These are phyloP conservation scores for Vararia minispora DNA, from an alignment of 768 basidiomycete genomes.

Conservation along the genomic window DNA sequence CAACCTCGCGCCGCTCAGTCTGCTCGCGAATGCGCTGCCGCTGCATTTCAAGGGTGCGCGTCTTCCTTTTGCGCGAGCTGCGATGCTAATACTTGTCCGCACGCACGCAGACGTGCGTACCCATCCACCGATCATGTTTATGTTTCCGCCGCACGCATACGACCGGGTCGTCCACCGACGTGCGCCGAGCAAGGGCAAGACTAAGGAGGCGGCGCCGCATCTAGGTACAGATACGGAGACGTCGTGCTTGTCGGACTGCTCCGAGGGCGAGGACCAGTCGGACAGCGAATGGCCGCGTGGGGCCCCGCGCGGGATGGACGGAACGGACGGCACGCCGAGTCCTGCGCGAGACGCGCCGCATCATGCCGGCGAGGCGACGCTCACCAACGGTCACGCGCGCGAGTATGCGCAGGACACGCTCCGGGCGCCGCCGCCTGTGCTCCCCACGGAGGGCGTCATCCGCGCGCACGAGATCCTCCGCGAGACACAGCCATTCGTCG, in stretches of 20 bases:
- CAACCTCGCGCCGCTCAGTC: conserved; percentile 50
- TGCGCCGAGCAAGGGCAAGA: too few species aligned
- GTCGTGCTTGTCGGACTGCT: neutral
- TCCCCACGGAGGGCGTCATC: conserved; percentile 1
- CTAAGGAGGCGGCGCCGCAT: too few species aligned
- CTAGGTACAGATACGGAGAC: neutral
- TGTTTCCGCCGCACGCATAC: conserved; percentile 52
- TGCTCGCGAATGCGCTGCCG: conserved; percentile 45
- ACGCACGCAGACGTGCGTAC: conserved; percentile 50
- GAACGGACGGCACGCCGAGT: too few species aligned
- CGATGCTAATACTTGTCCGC: too few species aligned
- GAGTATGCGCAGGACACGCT: neutral
- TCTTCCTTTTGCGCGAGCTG: neutral
- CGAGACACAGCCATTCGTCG: conserved; percentile 31
- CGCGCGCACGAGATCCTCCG: conserved; percentile 5
- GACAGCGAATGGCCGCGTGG: too few species aligned
- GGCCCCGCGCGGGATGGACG: too few species aligned
- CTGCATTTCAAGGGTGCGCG: conserved; percentile 50
- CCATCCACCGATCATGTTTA: conserved; percentile 49
- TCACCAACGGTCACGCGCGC: neutral
- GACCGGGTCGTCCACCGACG: too few species aligned
- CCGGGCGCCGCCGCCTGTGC: neutral
- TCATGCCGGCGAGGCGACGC: neutral
- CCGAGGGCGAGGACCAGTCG: neutral
- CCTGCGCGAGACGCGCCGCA: too few species aligned